Evolutionary conservation across 106 monocot species (phyloP), one percentile per base, ranked within the genome.

Genomic region (Phalaenopsis aphrodite): DNA sequence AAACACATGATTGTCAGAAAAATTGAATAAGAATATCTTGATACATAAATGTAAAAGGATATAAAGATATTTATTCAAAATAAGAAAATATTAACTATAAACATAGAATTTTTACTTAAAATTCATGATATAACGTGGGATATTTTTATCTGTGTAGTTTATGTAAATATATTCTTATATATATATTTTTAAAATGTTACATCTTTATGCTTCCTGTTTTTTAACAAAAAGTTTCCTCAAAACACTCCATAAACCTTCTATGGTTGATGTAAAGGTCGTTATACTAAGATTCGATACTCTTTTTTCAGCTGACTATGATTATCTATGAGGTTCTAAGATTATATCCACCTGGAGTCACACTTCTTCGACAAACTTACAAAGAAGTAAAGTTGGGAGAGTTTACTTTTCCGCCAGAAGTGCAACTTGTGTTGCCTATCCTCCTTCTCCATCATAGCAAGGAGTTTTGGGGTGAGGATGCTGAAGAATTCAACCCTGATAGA

Each of bases 401-500:
- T 61, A 64, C 14, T 47, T 67, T 82, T 1, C 77, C 82, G 1
- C 37, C 77, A 6, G 82, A 77, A n/a, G 82, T 77, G 17, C 66
- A 76, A n/a, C 15, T 82, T 19, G 1, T 76, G 16, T 5, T 82
- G 4, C 82, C 82, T 38, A 82, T 45, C 9, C 38, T 82, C 12
- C 19, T 77, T 42, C 42, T 82, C 8, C 82, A 82, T 66, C 82
- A 77, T 41, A 76, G 78, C 18, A 41, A 16, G 11, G 23, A 83
- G 11, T 72, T 72, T 43, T 83, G 83, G 83, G 83, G 77, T 2
- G 78, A 83, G 3, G 82, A 83, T 46, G 83, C 83, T 4, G 78
- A 78, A 78, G 83, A 83, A 78, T 83, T 83, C 83, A 83, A 78
- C 17, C 83, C 83, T 23, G 78, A 83, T 30, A 78, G 83, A 46